Conservation (phyloP, 2,329 filamentous ascomycete genomes). For the Reticulascus tulasneorum region DNA sequence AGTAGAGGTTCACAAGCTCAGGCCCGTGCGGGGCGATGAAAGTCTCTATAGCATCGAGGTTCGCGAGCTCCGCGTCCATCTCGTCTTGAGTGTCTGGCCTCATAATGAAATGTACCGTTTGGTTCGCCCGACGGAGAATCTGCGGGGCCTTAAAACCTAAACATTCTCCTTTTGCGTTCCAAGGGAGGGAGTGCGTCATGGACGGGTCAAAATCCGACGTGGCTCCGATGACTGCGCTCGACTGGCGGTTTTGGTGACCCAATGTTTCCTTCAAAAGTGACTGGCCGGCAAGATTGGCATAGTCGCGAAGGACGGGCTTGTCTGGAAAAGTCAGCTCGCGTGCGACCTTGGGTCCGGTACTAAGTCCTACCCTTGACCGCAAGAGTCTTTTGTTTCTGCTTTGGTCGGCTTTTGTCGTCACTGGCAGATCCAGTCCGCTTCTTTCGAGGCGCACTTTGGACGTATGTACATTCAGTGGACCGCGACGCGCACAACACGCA, state of each 20-base stretch:
- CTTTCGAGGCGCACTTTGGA: constrained; percentile 8
- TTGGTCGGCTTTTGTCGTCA: constrained; percentile 5
- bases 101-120: constrained; percentile 7
- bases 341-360: background rate
- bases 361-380: background rate
- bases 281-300: constrained; percentile 6
- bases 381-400: constrained; percentile 1
- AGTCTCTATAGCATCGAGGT: constrained; percentile 43
- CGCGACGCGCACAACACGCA: constrained; percentile 9
- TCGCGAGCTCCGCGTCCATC: constrained; percentile 24
- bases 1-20: constrained; percentile 56
- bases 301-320: constrained; percentile 6
- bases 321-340: background rate
- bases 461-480: constrained; percentile 9
- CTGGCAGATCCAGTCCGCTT: constrained; percentile 8
- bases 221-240: constrained; percentile 8
- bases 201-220: constrained; percentile 10
- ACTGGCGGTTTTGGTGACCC: constrained; percentile 13
- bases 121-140: constrained; percentile 6
- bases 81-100: constrained; percentile 10
- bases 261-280: constrained; percentile 12
- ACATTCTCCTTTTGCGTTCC: constrained; percentile 8
- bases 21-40: constrained; percentile 53
- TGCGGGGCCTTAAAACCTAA: constrained; percentile 5
- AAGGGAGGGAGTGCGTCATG: constrained; percentile 4